Percentiles rank a stretch among this genome's conserved stretches.
These are phyloP conservation scores for Claviceps sp. DNA, from an alignment of 2,329 filamentous ascomycete species.

Conservation along the genomic window DNA sequence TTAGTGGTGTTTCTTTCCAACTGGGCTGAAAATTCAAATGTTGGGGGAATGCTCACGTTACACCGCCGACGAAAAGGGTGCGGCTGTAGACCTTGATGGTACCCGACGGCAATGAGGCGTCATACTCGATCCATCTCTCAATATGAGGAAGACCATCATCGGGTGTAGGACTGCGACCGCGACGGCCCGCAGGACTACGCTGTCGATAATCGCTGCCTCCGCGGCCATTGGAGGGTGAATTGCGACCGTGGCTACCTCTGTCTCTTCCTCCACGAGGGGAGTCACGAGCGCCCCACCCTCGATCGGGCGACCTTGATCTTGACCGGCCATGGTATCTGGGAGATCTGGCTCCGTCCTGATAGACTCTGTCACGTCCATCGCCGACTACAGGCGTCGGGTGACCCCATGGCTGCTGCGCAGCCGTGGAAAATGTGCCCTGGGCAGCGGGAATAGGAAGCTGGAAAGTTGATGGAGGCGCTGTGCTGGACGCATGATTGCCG, in stretches of 20 bases:
- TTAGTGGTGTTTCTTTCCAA: background rate
- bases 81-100: slow-evolving; percentile 88
- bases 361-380: slow-evolving; percentile 43
- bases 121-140: slow-evolving; percentile 67
- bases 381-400: slow-evolving; percentile 18
- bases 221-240: slow-evolving; percentile 33
- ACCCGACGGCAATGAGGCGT: slow-evolving; percentile 57
- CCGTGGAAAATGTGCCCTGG: slow-evolving; percentile 28
- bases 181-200: slow-evolving; percentile 64
- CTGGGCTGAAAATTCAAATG: too few relatives aligned
- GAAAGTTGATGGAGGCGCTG: slow-evolving; percentile 19
- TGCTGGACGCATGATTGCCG: slow-evolving; percentile 19
- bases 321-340: slow-evolving; percentile 49
- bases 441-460: slow-evolving; percentile 27
- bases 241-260: slow-evolving; percentile 63
- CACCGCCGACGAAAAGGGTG: slow-evolving; percentile 92
- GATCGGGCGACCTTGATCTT: slow-evolving; percentile 68
- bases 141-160: slow-evolving; percentile 21
- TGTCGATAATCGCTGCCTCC: slow-evolving; percentile 67
- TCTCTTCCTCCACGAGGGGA: slow-evolving; percentile 49
- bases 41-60: slow-evolving; percentile 51
- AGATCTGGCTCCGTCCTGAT: slow-evolving; percentile 47
- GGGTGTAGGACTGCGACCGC: slow-evolving; percentile 50
- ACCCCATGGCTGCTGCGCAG: slow-evolving; percentile 20
- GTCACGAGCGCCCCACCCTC: slow-evolving; percentile 53